A percentile compares a stretch with the other conserved stretches of the same genome.
These are phyloP conservation scores for Chalciporus pseudorubinellus DNA, from an alignment of 768 basidiomycete genomes.

Conservation along the genomic window DNA sequence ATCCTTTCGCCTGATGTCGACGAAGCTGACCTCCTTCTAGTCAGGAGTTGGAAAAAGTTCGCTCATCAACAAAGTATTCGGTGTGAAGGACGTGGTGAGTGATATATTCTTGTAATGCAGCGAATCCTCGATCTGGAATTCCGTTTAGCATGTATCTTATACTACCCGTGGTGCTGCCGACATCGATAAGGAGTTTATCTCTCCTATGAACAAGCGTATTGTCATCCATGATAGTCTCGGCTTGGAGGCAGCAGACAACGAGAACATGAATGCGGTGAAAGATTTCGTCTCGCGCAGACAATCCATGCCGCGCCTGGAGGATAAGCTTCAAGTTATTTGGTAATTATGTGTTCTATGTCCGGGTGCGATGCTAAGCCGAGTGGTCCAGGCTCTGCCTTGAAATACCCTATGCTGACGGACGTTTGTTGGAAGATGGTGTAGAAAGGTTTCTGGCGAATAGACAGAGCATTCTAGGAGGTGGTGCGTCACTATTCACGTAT, in stretches of 20 bases:
- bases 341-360: not conserved
- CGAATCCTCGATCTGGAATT: not conserved
- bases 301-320: not conserved
- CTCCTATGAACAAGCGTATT: constrained; percentile 11
- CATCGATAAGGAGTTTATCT: constrained; percentile 14
- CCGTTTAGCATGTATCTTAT: constrained; percentile 3
- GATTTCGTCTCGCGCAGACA: constrained; percentile 4
- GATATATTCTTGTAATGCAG: not conserved
- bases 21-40: not conserved
- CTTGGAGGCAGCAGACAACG: constrained; percentile 12
- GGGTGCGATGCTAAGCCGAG: not conserved
- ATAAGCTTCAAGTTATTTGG: constrained; percentile 17
- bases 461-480: constrained; percentile 5
- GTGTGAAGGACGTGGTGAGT: constrained; percentile 8
- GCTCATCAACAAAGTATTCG: constrained; percentile 4
- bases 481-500: not conserved
- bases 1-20: not conserved
- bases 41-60: not conserved
- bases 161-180: constrained; percentile 3
- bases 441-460: constrained; percentile 9
- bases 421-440: constrained; percentile 14
- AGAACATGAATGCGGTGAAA: constrained; percentile 4
- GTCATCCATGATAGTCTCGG: constrained; percentile 20
- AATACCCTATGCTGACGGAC: constrained; percentile 11
- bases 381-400: constrained; percentile 15